phyloP scores from a whole-genome alignment of 306 rosid species.

The Pyrus pyrifolia region DNA sequence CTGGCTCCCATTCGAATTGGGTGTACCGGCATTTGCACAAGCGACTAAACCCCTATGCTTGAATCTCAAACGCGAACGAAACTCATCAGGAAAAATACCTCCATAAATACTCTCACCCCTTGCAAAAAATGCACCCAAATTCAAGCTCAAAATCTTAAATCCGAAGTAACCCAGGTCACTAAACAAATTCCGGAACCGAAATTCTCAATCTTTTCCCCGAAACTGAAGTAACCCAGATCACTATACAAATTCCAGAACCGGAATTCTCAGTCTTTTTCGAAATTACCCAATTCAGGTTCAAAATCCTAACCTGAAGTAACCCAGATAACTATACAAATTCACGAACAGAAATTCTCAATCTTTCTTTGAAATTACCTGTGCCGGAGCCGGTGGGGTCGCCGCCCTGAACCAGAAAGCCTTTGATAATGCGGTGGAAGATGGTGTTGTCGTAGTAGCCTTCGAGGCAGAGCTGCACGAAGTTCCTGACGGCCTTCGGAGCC shows the following conservation, averaged over 20 bases:
- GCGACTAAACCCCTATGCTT: slow-evolving; percentile 91
- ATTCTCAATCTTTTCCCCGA: background rate
- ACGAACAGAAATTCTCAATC: background rate
- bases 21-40: slow-evolving; percentile 70
- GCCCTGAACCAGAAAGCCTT: slow-evolving; percentile 73
- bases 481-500: slow-evolving; percentile 87
- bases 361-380: slow-evolving; percentile 39
- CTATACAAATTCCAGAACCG: too few relatives aligned
- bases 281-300: background rate
- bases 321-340: too few relatives aligned
- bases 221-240: too few relatives aligned
- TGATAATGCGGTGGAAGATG: slow-evolving; percentile 79
- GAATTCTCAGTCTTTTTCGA: too few relatives aligned
- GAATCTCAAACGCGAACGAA: slow-evolving; percentile 81
- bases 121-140: slow-evolving; percentile 13
- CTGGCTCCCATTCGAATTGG: slow-evolving; percentile 85
- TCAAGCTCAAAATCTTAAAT: background rate
- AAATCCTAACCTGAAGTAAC: background rate
- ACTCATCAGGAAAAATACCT: slow-evolving; percentile 69
- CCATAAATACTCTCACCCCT: slow-evolving; percentile 91
- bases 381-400: slow-evolving; percentile 94
- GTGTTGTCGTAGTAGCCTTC: slow-evolving; percentile 75
- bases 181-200: background rate
- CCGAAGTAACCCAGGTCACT: background rate
- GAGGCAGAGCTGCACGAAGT: slow-evolving; percentile 96